Base-by-base conservation (phyloP, 495 filamentous ascomycete species). In the Podospora pseudocomata region DNA sequence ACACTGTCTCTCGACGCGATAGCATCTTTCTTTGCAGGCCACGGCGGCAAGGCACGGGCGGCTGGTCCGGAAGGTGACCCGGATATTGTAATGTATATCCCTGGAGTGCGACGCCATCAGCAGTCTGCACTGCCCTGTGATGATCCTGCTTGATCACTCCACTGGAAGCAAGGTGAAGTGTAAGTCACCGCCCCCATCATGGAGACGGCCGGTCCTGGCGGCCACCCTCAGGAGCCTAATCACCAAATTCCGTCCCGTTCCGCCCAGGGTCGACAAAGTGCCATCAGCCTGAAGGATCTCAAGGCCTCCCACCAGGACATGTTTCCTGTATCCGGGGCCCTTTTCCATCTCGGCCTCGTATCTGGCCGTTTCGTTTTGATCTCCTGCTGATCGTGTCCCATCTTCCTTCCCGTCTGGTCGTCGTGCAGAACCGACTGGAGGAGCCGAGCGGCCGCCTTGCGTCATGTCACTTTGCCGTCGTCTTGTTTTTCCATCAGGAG, bases 181-280 rank as follows among this genome's bases (percentile, higher is more conserved):
- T 68, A 76, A 73, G 70, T 74, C 69, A 73, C 70, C 57, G 73
- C 68, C 73, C 70, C 75, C 67, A 75, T 72, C 44, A 61, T 65
- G 61, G 63, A 59, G 53, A 55, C 63, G 65, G 19, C 32, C 54
- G 70, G 34, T 49, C 56, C 64, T 60, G 62, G 56, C 58, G 70
- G 64, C 62, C 59, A 64, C 53, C 60, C 60, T 34, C 56, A 32
- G 27, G 61, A 71, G 49, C 69, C 71, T 70, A 26, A 67, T 70
- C 67, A 67, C 66, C 67, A 64, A n/a, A 18, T 69, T 65, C 67
- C 56, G 68, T 68, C 23, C 64, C 63, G 49, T 66, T 60, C 64
- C 61, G 68, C 53, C 18, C 65, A 28, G 13, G 58, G 44, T 34
- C 49, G 64, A 7, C 32, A 27, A 57, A 63, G 53, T 61, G 65